These are phyloP conservation scores for Aspergillus caelatus DNA, from an alignment of 2,329 filamentous ascomycete genomes.

Conservation along the genomic window DNA sequence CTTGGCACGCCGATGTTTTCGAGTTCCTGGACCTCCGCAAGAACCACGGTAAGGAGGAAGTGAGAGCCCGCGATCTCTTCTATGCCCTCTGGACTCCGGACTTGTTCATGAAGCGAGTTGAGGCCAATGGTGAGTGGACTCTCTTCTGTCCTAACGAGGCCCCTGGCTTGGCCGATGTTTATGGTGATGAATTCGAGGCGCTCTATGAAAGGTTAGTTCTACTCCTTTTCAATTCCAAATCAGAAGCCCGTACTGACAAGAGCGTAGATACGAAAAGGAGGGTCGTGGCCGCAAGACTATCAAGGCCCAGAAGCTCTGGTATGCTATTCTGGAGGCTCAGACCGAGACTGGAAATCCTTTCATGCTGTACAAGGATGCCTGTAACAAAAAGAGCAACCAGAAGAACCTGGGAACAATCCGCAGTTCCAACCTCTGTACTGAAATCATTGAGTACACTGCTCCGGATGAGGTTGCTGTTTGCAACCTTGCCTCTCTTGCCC, in stretches of 20 bases:
- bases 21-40: conserved; percentile 97
- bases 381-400: conserved; percentile 99
- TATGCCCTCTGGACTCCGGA: conserved; percentile 98
- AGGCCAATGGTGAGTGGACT: conserved; percentile 95
- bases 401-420: conserved; percentile 99
- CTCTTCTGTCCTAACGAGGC: conserved; percentile 98
- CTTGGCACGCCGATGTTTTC: conserved; percentile 97
- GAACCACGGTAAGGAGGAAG: conserved; percentile 99
- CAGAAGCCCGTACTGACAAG: conserved; percentile 10
- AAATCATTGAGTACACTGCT: conserved; percentile 96
- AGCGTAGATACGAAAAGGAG: conserved; percentile 75
- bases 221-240: neutral
- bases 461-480: conserved; percentile 98
- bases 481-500: conserved; percentile 91
- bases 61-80: conserved; percentile 95
- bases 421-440: conserved; percentile 98
- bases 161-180: conserved; percentile 91
- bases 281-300: conserved; percentile 87
- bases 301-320: conserved; percentile 99
- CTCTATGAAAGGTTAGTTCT: conserved; percentile 69
- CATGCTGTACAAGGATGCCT: conserved; percentile 99
- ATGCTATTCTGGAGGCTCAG: conserved; percentile 95
- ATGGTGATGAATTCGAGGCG: conserved; percentile 95
- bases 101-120: conserved; percentile 99
- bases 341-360: conserved; percentile 99